Evolutionary conservation across 192 early-diverging fungal genomes (phyloP).

Genomic region (Dissophora ornata): DNA sequence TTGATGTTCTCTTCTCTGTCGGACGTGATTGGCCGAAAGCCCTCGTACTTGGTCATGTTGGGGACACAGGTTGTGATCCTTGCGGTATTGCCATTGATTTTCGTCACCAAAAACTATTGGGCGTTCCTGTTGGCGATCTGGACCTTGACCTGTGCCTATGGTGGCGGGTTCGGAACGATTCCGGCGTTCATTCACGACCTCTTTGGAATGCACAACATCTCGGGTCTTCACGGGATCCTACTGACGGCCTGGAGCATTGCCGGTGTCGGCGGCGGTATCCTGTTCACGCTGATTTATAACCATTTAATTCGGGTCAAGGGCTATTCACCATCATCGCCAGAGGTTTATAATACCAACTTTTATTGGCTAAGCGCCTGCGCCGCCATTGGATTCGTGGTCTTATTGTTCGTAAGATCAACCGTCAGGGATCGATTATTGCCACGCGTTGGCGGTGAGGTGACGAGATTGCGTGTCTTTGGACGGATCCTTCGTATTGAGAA

Average conservation of each 20-base stretch:
- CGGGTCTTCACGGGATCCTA: constrained; percentile 79
- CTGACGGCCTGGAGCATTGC: constrained; percentile 80
- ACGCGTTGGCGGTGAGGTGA: constrained; percentile 67
- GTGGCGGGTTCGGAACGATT: constrained; percentile 81
- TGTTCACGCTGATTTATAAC: constrained; percentile 74
- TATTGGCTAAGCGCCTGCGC: constrained; percentile 75
- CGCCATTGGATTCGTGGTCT: constrained; percentile 65
- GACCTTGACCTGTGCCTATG: constrained; percentile 74
- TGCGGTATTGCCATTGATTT: constrained; percentile 66
- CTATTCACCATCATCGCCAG: constrained; percentile 54
- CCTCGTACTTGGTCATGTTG: constrained; percentile 71
- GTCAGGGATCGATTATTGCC: constrained; percentile 78
- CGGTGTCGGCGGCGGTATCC: constrained; percentile 73
- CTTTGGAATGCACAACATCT: constrained; percentile 80
- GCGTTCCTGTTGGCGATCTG: constrained; percentile 69
- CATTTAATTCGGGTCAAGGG: constrained; percentile 56
- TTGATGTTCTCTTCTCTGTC: constrained; percentile 65
- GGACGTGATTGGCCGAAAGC: constrained; percentile 73
- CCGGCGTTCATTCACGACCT: constrained; percentile 80
- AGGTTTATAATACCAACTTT: constrained; percentile 72
- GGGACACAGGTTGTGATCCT: constrained; percentile 67
- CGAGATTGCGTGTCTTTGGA: constrained; percentile 72
- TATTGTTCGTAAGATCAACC: constrained; percentile 71
- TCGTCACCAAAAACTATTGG: constrained; percentile 67
- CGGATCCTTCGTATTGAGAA: constrained; percentile 64